Evolutionary conservation across 768 basidiomycete genomes (phyloP).

Genomic region (Mycena sanguinolenta): DNA sequence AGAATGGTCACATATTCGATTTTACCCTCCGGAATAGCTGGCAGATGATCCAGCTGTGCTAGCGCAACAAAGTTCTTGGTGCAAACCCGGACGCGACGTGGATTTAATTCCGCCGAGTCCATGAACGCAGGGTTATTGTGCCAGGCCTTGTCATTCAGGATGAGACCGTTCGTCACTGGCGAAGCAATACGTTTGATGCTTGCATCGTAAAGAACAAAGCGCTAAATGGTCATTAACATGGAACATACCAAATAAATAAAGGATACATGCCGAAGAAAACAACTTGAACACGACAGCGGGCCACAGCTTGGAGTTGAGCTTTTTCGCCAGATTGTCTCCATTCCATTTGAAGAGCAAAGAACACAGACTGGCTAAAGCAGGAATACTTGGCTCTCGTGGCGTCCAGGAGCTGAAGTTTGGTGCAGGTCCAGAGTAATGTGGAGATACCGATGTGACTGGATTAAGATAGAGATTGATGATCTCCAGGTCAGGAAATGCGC

Average conservation of each 20-base stretch:
- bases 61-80: background rate
- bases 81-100: conserved; percentile 2
- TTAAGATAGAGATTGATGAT: background rate
- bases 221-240: background rate
- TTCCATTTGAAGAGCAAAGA: background rate
- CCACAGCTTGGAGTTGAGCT: conserved; percentile 2
- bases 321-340: background rate
- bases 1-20: background rate
- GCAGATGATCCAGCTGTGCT: background rate
- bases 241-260: background rate
- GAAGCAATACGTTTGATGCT: background rate
- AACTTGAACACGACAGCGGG: background rate
- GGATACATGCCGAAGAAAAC: conserved; percentile 1
- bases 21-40: background rate
- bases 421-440: background rate
- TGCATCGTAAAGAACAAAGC: background rate
- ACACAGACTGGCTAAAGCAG: background rate
- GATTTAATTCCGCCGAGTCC: background rate
- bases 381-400: conserved; percentile 1
- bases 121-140: background rate
- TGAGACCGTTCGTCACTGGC: background rate
- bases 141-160: background rate
- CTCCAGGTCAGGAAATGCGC: background rate
- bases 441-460: background rate
- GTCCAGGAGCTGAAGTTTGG: background rate